A percentile compares a stretch with the other conserved stretches of the same genome.
Conservation (phyloP, 2,329 filamentous ascomycete species). For the Alternaria hordeiaustralica region DNA sequence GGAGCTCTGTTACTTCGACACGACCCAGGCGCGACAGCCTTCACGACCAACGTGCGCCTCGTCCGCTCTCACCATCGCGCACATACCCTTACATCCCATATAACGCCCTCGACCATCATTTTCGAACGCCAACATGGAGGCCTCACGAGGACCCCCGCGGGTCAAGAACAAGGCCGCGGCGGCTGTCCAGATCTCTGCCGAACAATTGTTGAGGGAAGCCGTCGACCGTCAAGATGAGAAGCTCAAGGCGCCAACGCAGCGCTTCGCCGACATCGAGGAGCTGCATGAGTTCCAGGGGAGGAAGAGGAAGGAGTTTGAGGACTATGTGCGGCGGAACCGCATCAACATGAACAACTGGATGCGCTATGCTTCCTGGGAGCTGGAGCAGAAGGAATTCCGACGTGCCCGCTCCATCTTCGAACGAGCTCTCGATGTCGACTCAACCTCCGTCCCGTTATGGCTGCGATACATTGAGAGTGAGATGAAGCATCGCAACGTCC, state of each 20-base stretch:
- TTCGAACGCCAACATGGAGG: conserved; percentile 72
- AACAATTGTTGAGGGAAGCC: conserved; percentile 95
- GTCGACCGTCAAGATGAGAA: conserved; percentile 93
- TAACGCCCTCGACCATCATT: neutral
- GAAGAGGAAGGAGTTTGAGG: conserved; percentile 95
- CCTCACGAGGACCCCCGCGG: conserved; percentile 83
- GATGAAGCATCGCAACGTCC: conserved; percentile 81
- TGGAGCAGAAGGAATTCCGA: conserved; percentile 96
- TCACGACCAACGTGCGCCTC: conserved; percentile 2
- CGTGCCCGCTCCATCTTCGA: conserved; percentile 94
- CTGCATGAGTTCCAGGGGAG: conserved; percentile 96
- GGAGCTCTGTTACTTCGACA: conserved; percentile 8
- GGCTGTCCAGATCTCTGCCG: conserved; percentile 83
- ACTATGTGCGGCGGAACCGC: conserved; percentile 94
- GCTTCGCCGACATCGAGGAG: conserved; percentile 96
- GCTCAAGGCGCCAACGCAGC: conserved; percentile 88
- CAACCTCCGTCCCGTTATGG: conserved; percentile 87
- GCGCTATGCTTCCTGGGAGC: conserved; percentile 95
- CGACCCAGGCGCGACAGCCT: conserved; percentile 5
- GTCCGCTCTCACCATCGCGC: neutral
- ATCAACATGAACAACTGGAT: conserved; percentile 99
- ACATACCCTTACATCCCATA: neutral
- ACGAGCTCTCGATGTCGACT: conserved; percentile 88
- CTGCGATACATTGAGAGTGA: conserved; percentile 93
- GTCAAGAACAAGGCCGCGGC: conserved; percentile 99